Evolutionary conservation across 805 yeast genomes (phyloP).

Genomic region (Lipomyces lipofer): DNA sequence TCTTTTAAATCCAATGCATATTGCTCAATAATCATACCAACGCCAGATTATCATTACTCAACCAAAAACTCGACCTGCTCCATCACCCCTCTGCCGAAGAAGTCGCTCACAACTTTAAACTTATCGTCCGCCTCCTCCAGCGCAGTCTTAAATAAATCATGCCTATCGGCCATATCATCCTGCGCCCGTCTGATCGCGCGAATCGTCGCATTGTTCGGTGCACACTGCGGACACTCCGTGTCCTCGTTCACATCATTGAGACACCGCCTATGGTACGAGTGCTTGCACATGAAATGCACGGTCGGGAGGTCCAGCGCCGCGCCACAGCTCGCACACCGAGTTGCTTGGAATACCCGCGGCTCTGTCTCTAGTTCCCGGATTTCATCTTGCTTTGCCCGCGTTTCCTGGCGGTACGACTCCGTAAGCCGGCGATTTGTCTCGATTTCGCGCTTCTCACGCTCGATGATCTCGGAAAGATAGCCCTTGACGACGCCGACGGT

Average conservation of each 20-base stretch:
- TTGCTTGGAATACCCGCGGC: conserved; percentile 59
- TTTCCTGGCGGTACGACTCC: conserved; percentile 66
- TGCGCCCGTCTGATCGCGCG: conserved; percentile 60
- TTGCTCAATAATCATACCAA: too few relatives aligned
- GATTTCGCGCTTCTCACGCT: conserved; percentile 62
- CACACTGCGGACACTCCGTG: conserved; percentile 70
- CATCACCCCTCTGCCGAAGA: conserved; percentile 86
- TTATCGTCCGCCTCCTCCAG: conserved; percentile 56
- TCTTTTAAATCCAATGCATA: too few relatives aligned
- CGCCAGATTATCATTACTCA: conserved; percentile 4
- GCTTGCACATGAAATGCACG: conserved; percentile 81
- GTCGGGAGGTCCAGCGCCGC: conserved; percentile 71
- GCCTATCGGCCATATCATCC: conserved; percentile 59
- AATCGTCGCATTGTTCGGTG: conserved; percentile 68
- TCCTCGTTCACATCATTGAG: conserved; percentile 42
- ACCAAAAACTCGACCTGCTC: conserved; percentile 41
- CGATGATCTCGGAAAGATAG: conserved; percentile 61
- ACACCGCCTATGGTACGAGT: conserved; percentile 83
- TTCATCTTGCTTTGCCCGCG: conserved; percentile 53
- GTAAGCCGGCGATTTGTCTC: conserved; percentile 66
- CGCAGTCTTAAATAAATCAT: conserved; percentile 61
- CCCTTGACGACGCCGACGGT: conserved; percentile 73
- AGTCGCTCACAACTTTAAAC: conserved; percentile 75
- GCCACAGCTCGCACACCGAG: conserved; percentile 66
- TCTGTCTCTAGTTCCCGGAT: conserved; percentile 52